Percentiles rank a stretch among this genome's conserved stretches.
phyloP scores from a whole-genome alignment of 495 filamentous ascomycete species.

The Pseudevernia furfuracea region DNA sequence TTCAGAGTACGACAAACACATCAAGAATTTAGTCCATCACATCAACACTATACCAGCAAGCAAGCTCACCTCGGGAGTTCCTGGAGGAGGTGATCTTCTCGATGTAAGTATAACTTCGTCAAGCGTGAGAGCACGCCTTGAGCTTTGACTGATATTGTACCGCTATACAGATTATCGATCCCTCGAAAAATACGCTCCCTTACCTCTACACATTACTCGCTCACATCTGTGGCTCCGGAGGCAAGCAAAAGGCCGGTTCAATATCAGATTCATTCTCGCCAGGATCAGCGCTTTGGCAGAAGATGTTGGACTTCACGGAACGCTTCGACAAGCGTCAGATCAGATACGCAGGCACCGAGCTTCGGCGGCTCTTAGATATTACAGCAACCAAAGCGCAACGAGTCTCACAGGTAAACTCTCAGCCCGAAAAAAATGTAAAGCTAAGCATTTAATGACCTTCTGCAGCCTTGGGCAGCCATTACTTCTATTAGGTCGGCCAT shows the following conservation, averaged over 20 bases:
- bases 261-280: constrained; percentile 31
- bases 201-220: constrained; percentile 37
- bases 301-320: constrained; percentile 40
- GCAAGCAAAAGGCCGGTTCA: constrained; percentile 26
- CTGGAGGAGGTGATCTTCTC: constrained; percentile 33
- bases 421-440: background rate
- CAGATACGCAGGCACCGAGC: constrained; percentile 50
- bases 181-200: constrained; percentile 37
- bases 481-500: constrained; percentile 56
- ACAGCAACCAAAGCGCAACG: constrained; percentile 37
- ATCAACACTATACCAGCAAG: constrained; percentile 30
- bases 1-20: constrained; percentile 33
- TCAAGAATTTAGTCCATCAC: constrained; percentile 27
- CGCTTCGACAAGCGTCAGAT: constrained; percentile 52
- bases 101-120: constrained; percentile 27
- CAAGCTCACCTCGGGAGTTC: constrained; percentile 28
- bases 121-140: background rate
- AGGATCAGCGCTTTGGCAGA: constrained; percentile 41
- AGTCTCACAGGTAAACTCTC: constrained; percentile 36
- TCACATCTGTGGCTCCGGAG: constrained; percentile 26
- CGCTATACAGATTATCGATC: constrained; percentile 35
- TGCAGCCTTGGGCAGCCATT: constrained; percentile 52
- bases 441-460: constrained; percentile 2
- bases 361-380: constrained; percentile 45
- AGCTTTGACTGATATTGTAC: constrained; percentile 1